A percentile compares a stretch with the other conserved stretches of the same genome.
Conservation (phyloP, 805 yeast species). For the Saccharomycopsis fodiens region DNA sequence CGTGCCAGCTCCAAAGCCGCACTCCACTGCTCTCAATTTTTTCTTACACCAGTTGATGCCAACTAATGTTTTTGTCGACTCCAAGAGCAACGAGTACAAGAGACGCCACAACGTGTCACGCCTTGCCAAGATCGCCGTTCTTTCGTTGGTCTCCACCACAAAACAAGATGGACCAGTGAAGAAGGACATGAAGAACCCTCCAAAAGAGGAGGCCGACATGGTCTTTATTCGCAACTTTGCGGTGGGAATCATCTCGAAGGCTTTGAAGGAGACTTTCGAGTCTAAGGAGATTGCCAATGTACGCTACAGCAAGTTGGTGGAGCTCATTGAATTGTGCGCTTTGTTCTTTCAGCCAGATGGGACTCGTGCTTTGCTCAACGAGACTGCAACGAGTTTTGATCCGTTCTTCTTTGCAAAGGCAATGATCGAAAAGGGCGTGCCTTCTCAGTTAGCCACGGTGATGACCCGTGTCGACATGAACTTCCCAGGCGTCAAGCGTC, state of each 20-base stretch:
- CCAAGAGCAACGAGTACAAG: slow-evolving; percentile 33
- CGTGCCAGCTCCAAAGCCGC: slow-evolving; percentile 47
- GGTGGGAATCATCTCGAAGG: slow-evolving; percentile 58
- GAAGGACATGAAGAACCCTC: slow-evolving; percentile 33
- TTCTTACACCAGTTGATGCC: slow-evolving; percentile 69
- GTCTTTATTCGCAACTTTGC: slow-evolving; percentile 66
- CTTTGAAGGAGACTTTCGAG: slow-evolving; percentile 43
- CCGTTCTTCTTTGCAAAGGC: slow-evolving; percentile 55
- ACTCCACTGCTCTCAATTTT: slow-evolving; percentile 70
- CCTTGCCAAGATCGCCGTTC: slow-evolving; percentile 52
- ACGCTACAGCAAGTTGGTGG: slow-evolving; percentile 48
- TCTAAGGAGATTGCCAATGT: slow-evolving; percentile 32
- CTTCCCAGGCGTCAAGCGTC: slow-evolving; percentile 55
- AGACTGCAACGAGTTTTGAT: slow-evolving; percentile 31
- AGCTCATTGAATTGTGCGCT: slow-evolving; percentile 40
- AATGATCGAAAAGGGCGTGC: slow-evolving; percentile 60
- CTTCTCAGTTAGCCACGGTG: slow-evolving; percentile 47
- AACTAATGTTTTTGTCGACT: slow-evolving; percentile 35
- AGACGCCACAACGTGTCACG: slow-evolving; percentile 53
- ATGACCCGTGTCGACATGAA: slow-evolving; percentile 66
- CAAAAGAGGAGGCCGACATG: slow-evolving; percentile 57
- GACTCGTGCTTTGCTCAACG: slow-evolving; percentile 21
- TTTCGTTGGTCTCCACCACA: slow-evolving; percentile 55
- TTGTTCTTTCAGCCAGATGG: slow-evolving; percentile 25
- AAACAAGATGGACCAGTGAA: slow-evolving; percentile 34